Conservation (phyloP, 2,329 filamentous ascomycete genomes). For the Blastomyces emzantsi region DNA sequence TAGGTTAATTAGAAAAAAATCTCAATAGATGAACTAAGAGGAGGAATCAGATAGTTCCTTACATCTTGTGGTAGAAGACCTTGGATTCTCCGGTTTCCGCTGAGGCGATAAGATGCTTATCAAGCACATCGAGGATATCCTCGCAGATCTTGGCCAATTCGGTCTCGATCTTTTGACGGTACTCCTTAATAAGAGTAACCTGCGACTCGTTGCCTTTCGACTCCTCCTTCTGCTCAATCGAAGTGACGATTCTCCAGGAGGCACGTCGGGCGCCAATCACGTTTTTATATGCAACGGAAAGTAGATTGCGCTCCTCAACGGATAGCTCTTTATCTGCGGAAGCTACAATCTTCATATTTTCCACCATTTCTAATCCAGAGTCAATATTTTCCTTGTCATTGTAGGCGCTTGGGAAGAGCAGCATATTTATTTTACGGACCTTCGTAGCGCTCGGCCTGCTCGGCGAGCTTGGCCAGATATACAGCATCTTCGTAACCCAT, state of each 20-base stretch:
- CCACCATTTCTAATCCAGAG: conserved; percentile 75
- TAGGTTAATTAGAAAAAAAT: conserved; percentile 16
- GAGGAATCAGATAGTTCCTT: conserved; percentile 26
- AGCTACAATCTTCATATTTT: conserved; percentile 99
- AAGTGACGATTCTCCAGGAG: conserved; percentile 97
- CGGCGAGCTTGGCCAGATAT: conserved; percentile 98
- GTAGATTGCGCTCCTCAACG: conserved; percentile 94
- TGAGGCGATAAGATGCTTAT: conserved; percentile 87
- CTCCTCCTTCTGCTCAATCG: conserved; percentile 99
- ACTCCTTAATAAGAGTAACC: conserved; percentile 89
- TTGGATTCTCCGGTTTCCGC: conserved; percentile 95
- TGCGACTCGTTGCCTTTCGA: conserved; percentile 94
- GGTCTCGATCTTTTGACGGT: conserved; percentile 95
- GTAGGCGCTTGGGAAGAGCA: neutral
- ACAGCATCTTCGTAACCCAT: conserved; percentile 99
- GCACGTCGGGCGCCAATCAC: conserved; percentile 94
- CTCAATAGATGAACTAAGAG: conserved; percentile 10
- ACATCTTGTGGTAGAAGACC: conserved; percentile 99
- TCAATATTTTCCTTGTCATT: neutral
- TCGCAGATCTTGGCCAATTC: conserved; percentile 97
- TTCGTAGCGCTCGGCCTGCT: conserved; percentile 99
- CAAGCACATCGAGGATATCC: conserved; percentile 90
- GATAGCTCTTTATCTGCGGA: conserved; percentile 73
- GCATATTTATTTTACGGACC: conserved; percentile 51
- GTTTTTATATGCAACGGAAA: conserved; percentile 98